Conservation (phyloP, 495 filamentous ascomycete species). For the Trichocladium antarcticum region DNA sequence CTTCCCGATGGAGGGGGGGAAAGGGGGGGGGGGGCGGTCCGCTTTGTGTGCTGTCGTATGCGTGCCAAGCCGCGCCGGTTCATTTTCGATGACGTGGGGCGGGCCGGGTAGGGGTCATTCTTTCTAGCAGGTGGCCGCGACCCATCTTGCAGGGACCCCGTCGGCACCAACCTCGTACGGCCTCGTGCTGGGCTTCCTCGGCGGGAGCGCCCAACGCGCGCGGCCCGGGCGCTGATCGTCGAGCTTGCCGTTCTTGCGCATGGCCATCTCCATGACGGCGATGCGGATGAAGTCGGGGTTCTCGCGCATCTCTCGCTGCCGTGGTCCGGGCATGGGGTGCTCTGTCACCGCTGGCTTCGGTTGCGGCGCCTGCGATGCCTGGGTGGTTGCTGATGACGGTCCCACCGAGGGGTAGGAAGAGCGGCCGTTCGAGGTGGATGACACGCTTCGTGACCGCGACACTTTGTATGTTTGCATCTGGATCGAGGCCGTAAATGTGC, state of each 20-base stretch:
- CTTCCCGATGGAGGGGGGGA: conserved; percentile 10
- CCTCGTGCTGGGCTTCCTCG: conserved; percentile 50
- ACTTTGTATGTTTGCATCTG: conserved; percentile 77
- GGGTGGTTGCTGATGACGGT: conserved; percentile 32
- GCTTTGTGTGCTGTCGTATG: background rate
- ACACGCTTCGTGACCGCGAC: conserved; percentile 33
- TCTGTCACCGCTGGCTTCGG: conserved; percentile 21
- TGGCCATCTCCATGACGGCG: conserved; percentile 93
- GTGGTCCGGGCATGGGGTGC: conserved; percentile 40
- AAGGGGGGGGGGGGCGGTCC: background rate
- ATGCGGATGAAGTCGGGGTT: conserved; percentile 91
- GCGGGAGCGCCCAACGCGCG: conserved; percentile 79
- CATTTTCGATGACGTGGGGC: conserved; percentile 1
- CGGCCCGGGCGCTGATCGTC: conserved; percentile 72
- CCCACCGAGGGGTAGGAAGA: conserved; percentile 22
- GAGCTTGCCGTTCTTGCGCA: conserved; percentile 84
- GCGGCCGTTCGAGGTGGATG: conserved; percentile 28
- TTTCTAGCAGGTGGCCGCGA: conserved; percentile 22
- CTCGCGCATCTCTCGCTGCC: conserved; percentile 82
- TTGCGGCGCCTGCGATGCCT: conserved; percentile 21
- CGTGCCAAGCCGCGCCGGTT: conserved; percentile 3
- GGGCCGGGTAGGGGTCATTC: background rate
- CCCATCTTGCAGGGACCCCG: conserved; percentile 44
- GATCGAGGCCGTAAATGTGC: conserved; percentile 59
- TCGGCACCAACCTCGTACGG: conserved; percentile 42